Evolutionary conservation across 352 stramenopile species (phyloP).

Genomic region (Pythium diclinum): DNA sequence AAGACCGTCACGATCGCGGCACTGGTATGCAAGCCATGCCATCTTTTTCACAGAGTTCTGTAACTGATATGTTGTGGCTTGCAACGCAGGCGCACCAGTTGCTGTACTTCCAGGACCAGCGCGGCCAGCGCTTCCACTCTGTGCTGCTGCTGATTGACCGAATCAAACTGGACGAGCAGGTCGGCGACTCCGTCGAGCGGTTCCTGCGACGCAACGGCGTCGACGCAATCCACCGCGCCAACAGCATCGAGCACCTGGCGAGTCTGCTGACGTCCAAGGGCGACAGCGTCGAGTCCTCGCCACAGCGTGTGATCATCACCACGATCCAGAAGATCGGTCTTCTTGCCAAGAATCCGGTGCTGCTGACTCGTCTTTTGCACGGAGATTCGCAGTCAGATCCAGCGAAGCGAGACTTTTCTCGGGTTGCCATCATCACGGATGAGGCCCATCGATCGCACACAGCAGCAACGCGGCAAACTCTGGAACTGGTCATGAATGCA

Average conservation of each 20-base stretch:
- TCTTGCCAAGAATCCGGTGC: slow-evolving; percentile 62
- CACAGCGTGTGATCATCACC: slow-evolving; percentile 70
- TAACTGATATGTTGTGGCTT: neutral
- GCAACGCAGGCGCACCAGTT: slow-evolving; percentile 53
- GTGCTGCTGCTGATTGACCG: slow-evolving; percentile 75
- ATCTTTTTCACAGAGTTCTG: too few species aligned
- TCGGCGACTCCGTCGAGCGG: slow-evolving; percentile 64
- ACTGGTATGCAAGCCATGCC: slow-evolving; percentile 26
- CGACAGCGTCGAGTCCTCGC: slow-evolving; percentile 18
- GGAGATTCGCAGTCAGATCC: slow-evolving; percentile 23
- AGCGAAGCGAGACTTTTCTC: slow-evolving; percentile 32
- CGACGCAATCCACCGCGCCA: slow-evolving; percentile 64
- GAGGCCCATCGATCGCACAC: slow-evolving; percentile 82
- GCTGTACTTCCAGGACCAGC: slow-evolving; percentile 46
- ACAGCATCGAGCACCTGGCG: slow-evolving; percentile 70
- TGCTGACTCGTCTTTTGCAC: slow-evolving; percentile 64
- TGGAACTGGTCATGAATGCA: slow-evolving; percentile 61
- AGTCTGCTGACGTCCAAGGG: slow-evolving; percentile 36
- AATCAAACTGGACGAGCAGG: slow-evolving; percentile 82
- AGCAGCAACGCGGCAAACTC: slow-evolving; percentile 55
- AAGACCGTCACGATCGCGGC: slow-evolving; percentile 81
- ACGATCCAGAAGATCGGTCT: slow-evolving; percentile 80
- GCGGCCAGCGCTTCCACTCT: slow-evolving; percentile 58
- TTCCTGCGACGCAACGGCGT: slow-evolving; percentile 74
- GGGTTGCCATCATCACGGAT: slow-evolving; percentile 79